phyloP scores from a whole-genome alignment of 2,329 filamentous ascomycete genomes.

The Verticillium longisporum region DNA sequence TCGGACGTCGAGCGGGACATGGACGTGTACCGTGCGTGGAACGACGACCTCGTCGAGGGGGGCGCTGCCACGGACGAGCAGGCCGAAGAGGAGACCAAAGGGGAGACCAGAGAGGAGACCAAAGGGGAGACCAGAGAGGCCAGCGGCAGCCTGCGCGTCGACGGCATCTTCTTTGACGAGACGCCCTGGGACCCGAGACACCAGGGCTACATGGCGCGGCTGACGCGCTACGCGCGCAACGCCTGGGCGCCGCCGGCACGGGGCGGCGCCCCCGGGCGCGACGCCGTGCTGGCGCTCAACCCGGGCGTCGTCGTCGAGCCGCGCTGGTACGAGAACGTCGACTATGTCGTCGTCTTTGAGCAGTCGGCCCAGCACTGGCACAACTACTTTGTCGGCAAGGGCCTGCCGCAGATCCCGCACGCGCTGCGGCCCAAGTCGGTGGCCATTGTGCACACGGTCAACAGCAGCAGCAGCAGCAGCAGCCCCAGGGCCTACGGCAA shows the following conservation, averaged over 20 bases:
- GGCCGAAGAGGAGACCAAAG: too few relatives aligned
- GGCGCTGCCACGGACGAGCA: too few relatives aligned
- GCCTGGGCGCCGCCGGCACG: slow-evolving; percentile 1
- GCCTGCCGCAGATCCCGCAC: not conserved
- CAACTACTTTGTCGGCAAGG: not conserved
- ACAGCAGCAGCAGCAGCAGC: not conserved
- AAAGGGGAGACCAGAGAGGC: too few relatives aligned
- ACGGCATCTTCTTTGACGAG: slow-evolving; percentile 43
- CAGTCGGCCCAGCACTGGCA: slow-evolving; percentile 4
- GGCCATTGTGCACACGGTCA: not conserved
- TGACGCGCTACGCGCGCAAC: slow-evolving; percentile 16
- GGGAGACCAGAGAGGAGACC: too few relatives aligned
- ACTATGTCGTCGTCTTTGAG: slow-evolving; percentile 39
- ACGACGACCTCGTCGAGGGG: slow-evolving; percentile 13
- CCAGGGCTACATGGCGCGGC: slow-evolving; percentile 15
- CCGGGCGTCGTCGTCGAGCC: slow-evolving; percentile 34
- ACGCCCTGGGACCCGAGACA: slow-evolving; percentile 22
- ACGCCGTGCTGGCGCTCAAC: slow-evolving; percentile 30
- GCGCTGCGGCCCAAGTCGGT: slow-evolving; percentile 1
- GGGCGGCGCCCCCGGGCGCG: not conserved
- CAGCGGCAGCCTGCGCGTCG: slow-evolving; percentile 24
- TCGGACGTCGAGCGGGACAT: slow-evolving; percentile 27
- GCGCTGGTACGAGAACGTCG: slow-evolving; percentile 29
- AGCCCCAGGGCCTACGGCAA: not conserved
- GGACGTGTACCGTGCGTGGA: slow-evolving; percentile 36